Conservation (phyloP, 768 basidiomycete genomes). For the Rhizopogon vinicolor region DNA sequence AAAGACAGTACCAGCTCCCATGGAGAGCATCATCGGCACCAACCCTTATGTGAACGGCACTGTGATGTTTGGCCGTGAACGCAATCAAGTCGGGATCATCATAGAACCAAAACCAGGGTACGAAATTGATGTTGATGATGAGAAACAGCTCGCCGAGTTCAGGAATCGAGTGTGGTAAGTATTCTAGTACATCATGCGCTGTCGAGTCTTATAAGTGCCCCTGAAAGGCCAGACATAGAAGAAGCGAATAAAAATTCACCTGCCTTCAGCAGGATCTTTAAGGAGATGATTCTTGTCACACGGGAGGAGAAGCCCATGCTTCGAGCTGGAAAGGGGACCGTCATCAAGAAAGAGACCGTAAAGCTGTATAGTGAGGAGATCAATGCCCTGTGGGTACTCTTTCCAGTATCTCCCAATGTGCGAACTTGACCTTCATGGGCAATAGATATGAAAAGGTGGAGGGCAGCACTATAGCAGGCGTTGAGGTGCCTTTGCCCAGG, state of each 20-base stretch:
- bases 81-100: conserved; percentile 23
- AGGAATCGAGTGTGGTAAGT: conserved; percentile 35
- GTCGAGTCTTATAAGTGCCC: neutral
- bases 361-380: conserved; percentile 41
- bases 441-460: conserved; percentile 30
- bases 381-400: conserved; percentile 32
- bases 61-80: conserved; percentile 37
- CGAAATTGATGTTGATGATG: conserved; percentile 27
- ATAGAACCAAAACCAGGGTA: conserved; percentile 28
- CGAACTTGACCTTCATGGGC: neutral
- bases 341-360: conserved; percentile 36
- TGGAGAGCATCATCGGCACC: conserved; percentile 22
- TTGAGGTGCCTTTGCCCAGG: conserved; percentile 14
- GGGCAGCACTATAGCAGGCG: conserved; percentile 14
- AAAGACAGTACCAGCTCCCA: conserved; percentile 30
- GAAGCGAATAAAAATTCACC: conserved; percentile 39
- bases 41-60: conserved; percentile 23
- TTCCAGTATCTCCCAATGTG: neutral
- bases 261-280: conserved; percentile 39
- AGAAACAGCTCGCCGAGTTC: conserved; percentile 22
- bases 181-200: neutral
- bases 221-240: conserved; percentile 32
- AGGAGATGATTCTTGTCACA: conserved; percentile 48
- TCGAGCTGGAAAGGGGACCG: conserved; percentile 44
- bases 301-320: conserved; percentile 37